Evolutionary conservation across 169 alveolate species (phyloP), one percentile per base, ranked within the genome.

Genomic region (Plasmodium ovale): DNA sequence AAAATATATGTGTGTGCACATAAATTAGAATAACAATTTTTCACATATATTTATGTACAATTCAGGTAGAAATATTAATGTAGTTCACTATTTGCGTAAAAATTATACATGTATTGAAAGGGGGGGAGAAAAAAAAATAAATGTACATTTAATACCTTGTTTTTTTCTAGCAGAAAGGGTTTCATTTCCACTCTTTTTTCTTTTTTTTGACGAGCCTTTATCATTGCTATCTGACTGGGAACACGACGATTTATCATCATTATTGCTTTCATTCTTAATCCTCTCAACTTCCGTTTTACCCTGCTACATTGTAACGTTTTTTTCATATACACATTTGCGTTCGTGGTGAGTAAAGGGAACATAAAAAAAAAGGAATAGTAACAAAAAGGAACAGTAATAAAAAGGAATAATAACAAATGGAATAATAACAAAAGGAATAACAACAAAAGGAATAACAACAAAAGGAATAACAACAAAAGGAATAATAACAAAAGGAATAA

Each of bases 141-240:
- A 53, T 56, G 19, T 27, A 19, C 16, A 1, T 44, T 72, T 29
- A n/a, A 29, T 64, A 79, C 89, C 89, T 79, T 79, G 89, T 79
- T 67, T 79, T 62, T 79, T 79, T 56, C 71, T 64, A 79, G 79
- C 71, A 12, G 89, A 64, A 23, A 65, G 53, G 12, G 56, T 12
- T 33, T 79, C 89, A 37, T 21, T 37, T 10, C 27, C 64, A 64
- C 39, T 65, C n/a, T 37, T 49, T 67, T 79, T 79, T 56, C 89
- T 79, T 56, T 65, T 79, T 79, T 79, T 79, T 16, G 89, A 79
- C 3, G 79, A 65, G 49, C 31, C 49, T 79, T 56, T 79, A 79
- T 79, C 82, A 14, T 62, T 65, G 58, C 37, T 65, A 51, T 79
- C 82, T 23, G 89, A 64, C 6, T 64, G 42, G 14, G 70, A 5